phyloP scores from a whole-genome alignment of 2,329 filamentous ascomycete genomes.

The Ascochyta rabiei region DNA sequence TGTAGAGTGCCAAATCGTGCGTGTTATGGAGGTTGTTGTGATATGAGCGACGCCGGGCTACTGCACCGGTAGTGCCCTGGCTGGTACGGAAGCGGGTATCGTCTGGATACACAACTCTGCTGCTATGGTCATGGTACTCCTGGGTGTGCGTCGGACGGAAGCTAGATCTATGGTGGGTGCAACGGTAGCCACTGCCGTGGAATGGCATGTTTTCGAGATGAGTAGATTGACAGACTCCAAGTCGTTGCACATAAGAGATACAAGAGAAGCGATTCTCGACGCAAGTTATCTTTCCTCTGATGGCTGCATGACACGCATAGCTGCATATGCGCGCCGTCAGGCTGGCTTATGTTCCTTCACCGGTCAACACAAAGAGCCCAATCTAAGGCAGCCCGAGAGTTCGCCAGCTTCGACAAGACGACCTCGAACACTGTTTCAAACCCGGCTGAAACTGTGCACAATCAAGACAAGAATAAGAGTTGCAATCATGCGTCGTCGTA shows the following conservation, averaged over 20 bases:
- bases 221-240: neutral
- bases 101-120: constrained; percentile 9
- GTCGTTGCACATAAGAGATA: neutral
- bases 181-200: constrained; percentile 21
- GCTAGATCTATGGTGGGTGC: constrained; percentile 17
- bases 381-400: neutral
- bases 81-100: constrained; percentile 12
- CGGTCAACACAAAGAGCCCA: constrained; percentile 10
- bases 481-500: neutral
- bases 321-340: constrained; percentile 19
- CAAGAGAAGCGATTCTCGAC: neutral
- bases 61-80: neutral
- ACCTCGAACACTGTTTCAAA: neutral
- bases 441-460: neutral
- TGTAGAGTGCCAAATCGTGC: neutral
- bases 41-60: neutral
- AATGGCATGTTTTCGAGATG: constrained; percentile 15
- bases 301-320: constrained; percentile 12
- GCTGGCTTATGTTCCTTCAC: constrained; percentile 21
- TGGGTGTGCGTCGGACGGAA: neutral
- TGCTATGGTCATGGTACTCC: constrained; percentile 3
- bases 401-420: neutral
- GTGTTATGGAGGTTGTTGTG: neutral
- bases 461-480: neutral
- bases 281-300: neutral